Base-by-base conservation (phyloP, 306 rosid species). In the Sindora glabra region DNA sequence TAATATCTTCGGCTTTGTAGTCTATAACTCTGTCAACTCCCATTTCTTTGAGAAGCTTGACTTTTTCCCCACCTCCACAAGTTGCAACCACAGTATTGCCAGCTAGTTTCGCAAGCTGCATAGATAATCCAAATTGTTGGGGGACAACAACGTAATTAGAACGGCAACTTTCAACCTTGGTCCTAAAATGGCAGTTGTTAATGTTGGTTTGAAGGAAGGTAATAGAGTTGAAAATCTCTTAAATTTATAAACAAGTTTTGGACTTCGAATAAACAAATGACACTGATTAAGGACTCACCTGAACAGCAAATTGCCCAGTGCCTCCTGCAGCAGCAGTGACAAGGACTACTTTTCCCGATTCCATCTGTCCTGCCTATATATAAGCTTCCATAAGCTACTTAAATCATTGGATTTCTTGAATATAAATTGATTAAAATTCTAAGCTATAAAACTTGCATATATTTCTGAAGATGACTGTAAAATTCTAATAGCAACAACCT, bases 251-350 rank as follows among this genome's bases (percentile, higher is more conserved):
- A n/a, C n/a, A n/a, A n/a, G n/a, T n/a, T n/a, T n/a, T n/a, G n/a
- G n/a, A n/a, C n/a, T 26, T 26, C 30, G 62, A 22, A 67, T 25
- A 59, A 59, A 63, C n/a, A 77, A 49, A 56, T 46, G 65, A 46
- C 49, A 39, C 12, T 16, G 40, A 77, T 38, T 71, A 39, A 41
- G 33, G 59, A 26, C 48, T 37, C 51, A 92, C 98, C 96, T 88
- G 98, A 68, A 92, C 98, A 40, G 96, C 98, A 45, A 92, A 92
- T 82, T 92, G 98, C 59, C 98, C 98, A 5, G 98, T 92, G 72
- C 98, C 98, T 67, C 98, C 98, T 13, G 98, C 98, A n/a, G 98
- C 98, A 71, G 98, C 98, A 75, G 98, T 92, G 36, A 92, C 96
- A 79, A 92, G 90, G 64, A 92, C 94, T 37, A 62, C 74, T 29